Conservation (phyloP, 2,329 filamentous ascomycete genomes). For the Cytospora chrysosperma region DNA sequence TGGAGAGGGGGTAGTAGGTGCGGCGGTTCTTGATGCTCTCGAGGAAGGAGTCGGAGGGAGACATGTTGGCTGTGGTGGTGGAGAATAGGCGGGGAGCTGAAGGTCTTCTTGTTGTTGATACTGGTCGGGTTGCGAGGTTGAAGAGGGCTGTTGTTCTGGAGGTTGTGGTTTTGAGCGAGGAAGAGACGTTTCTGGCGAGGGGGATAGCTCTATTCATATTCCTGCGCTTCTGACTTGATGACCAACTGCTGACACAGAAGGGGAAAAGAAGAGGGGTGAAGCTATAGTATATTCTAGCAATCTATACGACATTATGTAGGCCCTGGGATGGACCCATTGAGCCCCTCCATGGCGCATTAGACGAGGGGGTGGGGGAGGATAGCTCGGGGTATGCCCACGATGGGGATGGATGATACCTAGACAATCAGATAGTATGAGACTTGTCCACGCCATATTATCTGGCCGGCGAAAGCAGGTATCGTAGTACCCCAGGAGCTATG, state of each 20-base stretch:
- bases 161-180: constrained; percentile 8
- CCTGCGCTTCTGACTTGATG: constrained; percentile 6
- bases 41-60: constrained; percentile 51
- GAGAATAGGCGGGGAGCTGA: constrained; percentile 26
- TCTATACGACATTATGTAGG: too few relatives aligned
- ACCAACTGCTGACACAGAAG: constrained; percentile 19
- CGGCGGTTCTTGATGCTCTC: constrained; percentile 67
- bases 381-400: too few relatives aligned
- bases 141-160: background rate
- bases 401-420: too few relatives aligned
- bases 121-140: constrained; percentile 24
- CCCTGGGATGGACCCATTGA: background rate
- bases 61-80: constrained; percentile 41
- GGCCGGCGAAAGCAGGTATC: background rate
- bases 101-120: constrained; percentile 11
- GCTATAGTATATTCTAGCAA: background rate
- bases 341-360: background rate
- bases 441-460: background rate
- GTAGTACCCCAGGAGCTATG: background rate
- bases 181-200: constrained; percentile 4
- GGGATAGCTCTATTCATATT: constrained; percentile 21
- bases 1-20: constrained; percentile 66
- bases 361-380: too few relatives aligned
- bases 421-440: too few relatives aligned
- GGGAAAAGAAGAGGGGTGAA: background rate